Evolutionary conservation across 805 yeast species (phyloP).

Genomic region (Candida schatavii): DNA sequence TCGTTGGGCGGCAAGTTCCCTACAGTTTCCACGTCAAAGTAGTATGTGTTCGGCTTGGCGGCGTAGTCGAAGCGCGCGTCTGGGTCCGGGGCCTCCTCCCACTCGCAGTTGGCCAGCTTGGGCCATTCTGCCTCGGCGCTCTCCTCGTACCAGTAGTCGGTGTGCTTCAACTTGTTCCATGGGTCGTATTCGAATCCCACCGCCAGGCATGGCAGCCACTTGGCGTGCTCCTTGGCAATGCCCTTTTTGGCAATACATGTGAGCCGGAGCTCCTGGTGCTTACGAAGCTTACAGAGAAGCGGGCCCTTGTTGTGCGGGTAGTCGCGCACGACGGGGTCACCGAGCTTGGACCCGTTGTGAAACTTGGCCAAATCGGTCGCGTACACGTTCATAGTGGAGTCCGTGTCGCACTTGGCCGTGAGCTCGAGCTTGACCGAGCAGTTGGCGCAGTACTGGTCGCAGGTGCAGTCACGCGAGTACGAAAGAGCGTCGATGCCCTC

Average conservation of each 20-base stretch:
- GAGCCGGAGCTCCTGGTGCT: conserved; percentile 85
- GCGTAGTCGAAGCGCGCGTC: conserved; percentile 82
- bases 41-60: conserved; percentile 79
- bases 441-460: conserved; percentile 95
- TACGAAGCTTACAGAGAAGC: conserved; percentile 85
- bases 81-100: conserved; percentile 93
- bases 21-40: conserved; percentile 88
- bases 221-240: conserved; percentile 95
- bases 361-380: conserved; percentile 66
- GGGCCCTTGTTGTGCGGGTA: conserved; percentile 70
- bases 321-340: conserved; percentile 84
- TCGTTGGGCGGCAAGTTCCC: conserved; percentile 88
- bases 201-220: conserved; percentile 97
- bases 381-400: conserved; percentile 84
- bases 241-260: conserved; percentile 97
- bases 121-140: conserved; percentile 95
- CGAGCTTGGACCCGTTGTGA: conserved; percentile 51
- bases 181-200: conserved; percentile 97
- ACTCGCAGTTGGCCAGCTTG: conserved; percentile 77
- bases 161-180: conserved; percentile 96
- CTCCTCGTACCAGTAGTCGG: conserved; percentile 95
- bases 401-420: conserved; percentile 86
- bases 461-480: conserved; percentile 93
- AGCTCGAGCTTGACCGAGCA: conserved; percentile 87
- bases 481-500: conserved; percentile 79